phyloP scores from a whole-genome alignment of 2,329 filamentous ascomycete genomes.

The Exserohilum turcica region DNA sequence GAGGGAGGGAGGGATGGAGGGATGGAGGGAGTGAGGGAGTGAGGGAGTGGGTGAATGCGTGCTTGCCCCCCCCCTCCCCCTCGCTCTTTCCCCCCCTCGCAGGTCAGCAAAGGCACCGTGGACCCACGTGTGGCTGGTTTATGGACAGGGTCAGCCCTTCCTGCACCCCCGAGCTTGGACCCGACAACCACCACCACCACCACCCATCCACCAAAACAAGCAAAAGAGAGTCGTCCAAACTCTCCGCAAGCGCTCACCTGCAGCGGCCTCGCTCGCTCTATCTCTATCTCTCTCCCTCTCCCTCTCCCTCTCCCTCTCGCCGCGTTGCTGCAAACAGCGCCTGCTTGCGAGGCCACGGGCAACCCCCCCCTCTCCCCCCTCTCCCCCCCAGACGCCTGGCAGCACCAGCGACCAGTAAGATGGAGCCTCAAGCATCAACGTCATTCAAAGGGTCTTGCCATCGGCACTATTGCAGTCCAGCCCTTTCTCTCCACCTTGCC shows the following conservation, averaged over 20 bases:
- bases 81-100: too few species aligned
- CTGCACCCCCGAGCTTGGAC: background rate
- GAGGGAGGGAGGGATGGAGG: background rate
- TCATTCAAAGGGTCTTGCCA: slow-evolving; percentile 3
- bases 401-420: too few species aligned
- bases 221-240: slow-evolving; percentile 11
- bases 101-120: slow-evolving; percentile 10
- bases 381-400: too few species aligned
- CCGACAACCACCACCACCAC: slow-evolving; percentile 10
- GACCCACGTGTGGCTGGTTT: slow-evolving; percentile 20
- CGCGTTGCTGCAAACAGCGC: too few species aligned
- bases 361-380: too few species aligned
- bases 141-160: slow-evolving; percentile 17
- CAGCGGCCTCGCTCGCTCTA: too few species aligned
- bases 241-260: slow-evolving; percentile 16
- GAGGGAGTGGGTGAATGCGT: background rate
- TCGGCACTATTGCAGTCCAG: slow-evolving; percentile 1
- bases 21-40: background rate
- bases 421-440: background rate
- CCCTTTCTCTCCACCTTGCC: slow-evolving; percentile 10
- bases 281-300: too few species aligned
- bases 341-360: too few species aligned
- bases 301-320: too few species aligned
- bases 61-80: too few species aligned
- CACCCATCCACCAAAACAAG: slow-evolving; percentile 16